These are phyloP conservation scores for Vaccinium vitisidaea DNA, from an alignment of 148 eudicot genomes.

Conservation along the genomic window DNA sequence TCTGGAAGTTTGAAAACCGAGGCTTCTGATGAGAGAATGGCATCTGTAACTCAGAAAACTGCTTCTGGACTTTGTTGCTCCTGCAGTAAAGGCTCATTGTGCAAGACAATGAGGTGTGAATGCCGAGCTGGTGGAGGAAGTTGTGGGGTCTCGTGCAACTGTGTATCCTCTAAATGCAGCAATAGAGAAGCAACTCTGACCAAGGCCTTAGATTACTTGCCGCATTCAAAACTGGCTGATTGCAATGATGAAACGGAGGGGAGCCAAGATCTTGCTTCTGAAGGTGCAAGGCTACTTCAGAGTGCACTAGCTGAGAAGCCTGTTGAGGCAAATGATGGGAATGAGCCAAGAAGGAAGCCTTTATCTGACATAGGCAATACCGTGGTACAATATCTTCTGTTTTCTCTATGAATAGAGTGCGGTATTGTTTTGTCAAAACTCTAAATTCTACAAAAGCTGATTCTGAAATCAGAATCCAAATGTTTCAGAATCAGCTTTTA, in stretches of 20 bases:
- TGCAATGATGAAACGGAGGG: slow-evolving; percentile 27
- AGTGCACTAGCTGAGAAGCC: slow-evolving; percentile 65
- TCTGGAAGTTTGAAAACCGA: slow-evolving; percentile 25
- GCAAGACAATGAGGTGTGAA: slow-evolving; percentile 80
- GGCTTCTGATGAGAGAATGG: slow-evolving; percentile 16
- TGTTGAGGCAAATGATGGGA: slow-evolving; percentile 35
- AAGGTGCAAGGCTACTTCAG: slow-evolving; percentile 77
- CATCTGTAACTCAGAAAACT: slow-evolving; percentile 27
- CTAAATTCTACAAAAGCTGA: neutral
- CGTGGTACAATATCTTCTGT: slow-evolving; percentile 35
- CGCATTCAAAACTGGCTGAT: slow-evolving; percentile 18
- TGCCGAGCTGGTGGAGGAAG: slow-evolving; percentile 61
- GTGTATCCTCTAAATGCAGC: slow-evolving; percentile 60
- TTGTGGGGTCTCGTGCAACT: slow-evolving; percentile 61
- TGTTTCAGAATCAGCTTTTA: neutral
- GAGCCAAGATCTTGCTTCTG: slow-evolving; percentile 53
- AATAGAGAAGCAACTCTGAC: slow-evolving; percentile 39
- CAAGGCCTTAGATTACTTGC: slow-evolving; percentile 20
- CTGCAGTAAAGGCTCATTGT: slow-evolving; percentile 59
- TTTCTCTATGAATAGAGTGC: neutral
- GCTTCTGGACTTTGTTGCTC: slow-evolving; percentile 54
- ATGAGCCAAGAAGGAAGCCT: slow-evolving; percentile 58
- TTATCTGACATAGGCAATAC: slow-evolving; percentile 90
- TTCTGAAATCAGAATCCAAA: neutral
- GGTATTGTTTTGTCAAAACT: neutral